Conservation (phyloP, 495 filamentous ascomycete genomes). For the Parmelia sp. region DNA sequence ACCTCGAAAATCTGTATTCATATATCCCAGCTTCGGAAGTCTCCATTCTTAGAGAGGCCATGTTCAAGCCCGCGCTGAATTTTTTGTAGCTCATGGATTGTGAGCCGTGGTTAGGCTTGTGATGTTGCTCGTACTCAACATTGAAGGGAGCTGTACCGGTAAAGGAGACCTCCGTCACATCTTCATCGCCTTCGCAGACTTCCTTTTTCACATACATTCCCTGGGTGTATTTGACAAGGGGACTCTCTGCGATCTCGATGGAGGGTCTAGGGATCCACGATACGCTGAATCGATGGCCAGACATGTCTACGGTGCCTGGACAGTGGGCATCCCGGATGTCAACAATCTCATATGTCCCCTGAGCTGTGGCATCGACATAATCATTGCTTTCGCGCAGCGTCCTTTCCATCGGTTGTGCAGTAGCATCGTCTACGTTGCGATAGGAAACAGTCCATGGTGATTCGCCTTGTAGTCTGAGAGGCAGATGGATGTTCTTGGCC, state of each 20-base stretch:
- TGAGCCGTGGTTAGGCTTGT: constrained; percentile 56
- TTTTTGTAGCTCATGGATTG: constrained; percentile 55
- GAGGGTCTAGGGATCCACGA: constrained; percentile 76
- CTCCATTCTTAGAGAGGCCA: constrained; percentile 73
- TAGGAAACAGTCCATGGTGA: constrained; percentile 76
- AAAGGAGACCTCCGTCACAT: constrained; percentile 73
- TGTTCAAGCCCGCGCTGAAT: constrained; percentile 63
- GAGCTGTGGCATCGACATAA: constrained; percentile 53
- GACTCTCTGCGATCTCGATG: constrained; percentile 58
- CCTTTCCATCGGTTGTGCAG: constrained; percentile 40
- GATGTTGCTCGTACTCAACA: constrained; percentile 71
- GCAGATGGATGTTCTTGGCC: constrained; percentile 62
- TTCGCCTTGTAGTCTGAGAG: constrained; percentile 74
- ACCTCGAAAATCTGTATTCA: constrained; percentile 74
- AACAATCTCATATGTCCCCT: constrained; percentile 71
- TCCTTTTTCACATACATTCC: constrained; percentile 61
- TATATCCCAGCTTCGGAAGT: constrained; percentile 74
- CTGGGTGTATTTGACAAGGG: constrained; percentile 43
- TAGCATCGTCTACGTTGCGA: constrained; percentile 51
- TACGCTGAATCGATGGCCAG: constrained; percentile 67
- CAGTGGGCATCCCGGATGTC: constrained; percentile 71
- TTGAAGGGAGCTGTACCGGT: constrained; percentile 77
- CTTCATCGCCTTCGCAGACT: constrained; percentile 90
- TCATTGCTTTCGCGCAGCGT: constrained; percentile 61
- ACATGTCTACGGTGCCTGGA: constrained; percentile 67